These are phyloP conservation scores for Funneliformis geosporum DNA, from an alignment of 192 early-diverging fungal species.

Conservation along the genomic window DNA sequence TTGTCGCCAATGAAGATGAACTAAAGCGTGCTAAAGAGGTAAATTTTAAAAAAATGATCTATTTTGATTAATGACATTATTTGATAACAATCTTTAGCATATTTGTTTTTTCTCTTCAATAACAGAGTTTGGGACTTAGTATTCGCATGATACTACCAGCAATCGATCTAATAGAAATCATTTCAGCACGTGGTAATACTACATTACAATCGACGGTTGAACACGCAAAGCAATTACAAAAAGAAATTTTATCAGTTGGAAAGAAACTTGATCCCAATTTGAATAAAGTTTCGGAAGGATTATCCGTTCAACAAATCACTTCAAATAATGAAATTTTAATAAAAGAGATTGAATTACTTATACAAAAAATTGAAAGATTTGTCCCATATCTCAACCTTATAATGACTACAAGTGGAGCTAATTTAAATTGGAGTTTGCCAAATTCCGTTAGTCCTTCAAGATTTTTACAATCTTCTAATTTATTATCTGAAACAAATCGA, in stretches of 20 bases:
- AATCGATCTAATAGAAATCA: constrained; percentile 67
- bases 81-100: background rate
- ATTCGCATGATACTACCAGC: constrained; percentile 64
- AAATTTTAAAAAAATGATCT: background rate
- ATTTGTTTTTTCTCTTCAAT: background rate
- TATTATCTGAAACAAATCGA: constrained; percentile 32
- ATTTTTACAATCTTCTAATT: constrained; percentile 61
- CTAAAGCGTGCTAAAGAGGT: constrained; percentile 31
- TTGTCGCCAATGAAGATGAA: constrained; percentile 26
- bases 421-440: constrained; percentile 42
- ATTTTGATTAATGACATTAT: background rate
- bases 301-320: constrained; percentile 1
- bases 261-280: constrained; percentile 35
- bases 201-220: constrained; percentile 57
- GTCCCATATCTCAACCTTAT: constrained; percentile 44
- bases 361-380: constrained; percentile 37
- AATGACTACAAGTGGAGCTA: constrained; percentile 36
- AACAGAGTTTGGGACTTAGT: constrained; percentile 25
- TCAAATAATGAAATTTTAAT: constrained; percentile 16
- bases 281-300: background rate
- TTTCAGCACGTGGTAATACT: constrained; percentile 63
- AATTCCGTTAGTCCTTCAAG: constrained; percentile 52
- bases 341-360: constrained; percentile 27
- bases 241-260: constrained; percentile 54
- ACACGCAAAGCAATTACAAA: constrained; percentile 54